Percentiles rank a stretch among this genome's conserved stretches.
Evolutionary conservation across 768 basidiomycete genomes (phyloP).

Genomic region (Strobilomyces confusus): DNA sequence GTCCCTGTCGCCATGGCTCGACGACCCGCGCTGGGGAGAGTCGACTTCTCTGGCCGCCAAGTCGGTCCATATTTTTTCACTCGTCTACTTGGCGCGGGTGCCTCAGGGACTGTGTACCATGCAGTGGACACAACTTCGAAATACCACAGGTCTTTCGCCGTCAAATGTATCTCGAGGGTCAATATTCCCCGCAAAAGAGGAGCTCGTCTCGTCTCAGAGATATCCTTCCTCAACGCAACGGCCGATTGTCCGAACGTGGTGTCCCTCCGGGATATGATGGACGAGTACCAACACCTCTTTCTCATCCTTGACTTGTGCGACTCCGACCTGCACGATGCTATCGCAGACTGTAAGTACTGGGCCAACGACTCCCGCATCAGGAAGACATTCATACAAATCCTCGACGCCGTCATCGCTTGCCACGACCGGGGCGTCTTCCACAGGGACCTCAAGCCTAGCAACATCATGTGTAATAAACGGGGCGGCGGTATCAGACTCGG

Average conservation of each 20-base stretch:
- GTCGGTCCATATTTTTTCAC: background rate
- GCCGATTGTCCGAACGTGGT: background rate
- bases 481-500: background rate
- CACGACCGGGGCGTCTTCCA: background rate
- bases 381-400: background rate
- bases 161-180: background rate
- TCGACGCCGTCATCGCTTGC: background rate
- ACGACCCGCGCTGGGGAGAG: background rate
- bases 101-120: background rate
- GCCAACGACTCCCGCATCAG: background rate
- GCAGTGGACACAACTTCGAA: background rate
- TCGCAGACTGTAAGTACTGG: background rate
- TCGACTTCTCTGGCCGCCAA: background rate
- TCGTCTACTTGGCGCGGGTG: background rate
- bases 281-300: background rate
- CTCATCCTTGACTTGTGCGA: conserved; percentile 2
- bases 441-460: conserved; percentile 1
- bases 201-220: background rate
- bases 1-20: no score
- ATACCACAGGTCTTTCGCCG: background rate
- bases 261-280: background rate
- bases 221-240: background rate
- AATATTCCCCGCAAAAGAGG: background rate
- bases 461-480: background rate
- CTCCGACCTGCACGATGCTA: background rate